phyloP scores from a whole-genome alignment of 176 grass and related monocot species.

The Oryza brachyantha region DNA sequence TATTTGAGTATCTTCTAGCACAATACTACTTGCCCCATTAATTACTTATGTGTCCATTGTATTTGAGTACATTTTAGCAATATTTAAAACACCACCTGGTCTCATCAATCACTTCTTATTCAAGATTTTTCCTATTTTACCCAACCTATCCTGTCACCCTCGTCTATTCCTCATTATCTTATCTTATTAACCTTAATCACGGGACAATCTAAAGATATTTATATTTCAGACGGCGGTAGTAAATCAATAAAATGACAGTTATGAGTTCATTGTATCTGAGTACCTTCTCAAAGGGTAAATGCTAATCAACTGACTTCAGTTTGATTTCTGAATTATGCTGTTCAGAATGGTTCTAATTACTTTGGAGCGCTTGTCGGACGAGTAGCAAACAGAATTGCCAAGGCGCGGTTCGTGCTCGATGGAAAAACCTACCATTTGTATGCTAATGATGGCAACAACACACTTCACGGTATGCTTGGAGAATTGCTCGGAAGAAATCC shows the following conservation, averaged over 20 bases:
- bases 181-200: too few relatives aligned
- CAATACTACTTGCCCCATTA: too few relatives aligned
- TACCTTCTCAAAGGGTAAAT: not conserved
- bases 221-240: too few relatives aligned
- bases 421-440: constrained; percentile 53
- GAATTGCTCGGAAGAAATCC: not conserved
- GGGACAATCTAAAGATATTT: too few relatives aligned
- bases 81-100: too few relatives aligned
- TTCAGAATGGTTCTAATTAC: constrained; percentile 58
- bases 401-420: constrained; percentile 60
- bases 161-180: too few relatives aligned
- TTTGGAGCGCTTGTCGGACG: constrained; percentile 88
- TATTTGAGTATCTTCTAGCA: not conserved
- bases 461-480: constrained; percentile 70
- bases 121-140: too few relatives aligned
- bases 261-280: not conserved
- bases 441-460: constrained; percentile 65
- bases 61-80: too few relatives aligned
- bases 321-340: not conserved
- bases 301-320: not conserved
- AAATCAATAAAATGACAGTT: constrained; percentile 1
- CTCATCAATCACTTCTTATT: too few relatives aligned
- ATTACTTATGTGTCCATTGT: too few relatives aligned
- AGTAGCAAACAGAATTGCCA: constrained; percentile 77
- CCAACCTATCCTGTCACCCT: too few relatives aligned